Evolutionary conservation across 75 land plant species (phyloP).

Genomic region (Picea sitchensis): DNA sequence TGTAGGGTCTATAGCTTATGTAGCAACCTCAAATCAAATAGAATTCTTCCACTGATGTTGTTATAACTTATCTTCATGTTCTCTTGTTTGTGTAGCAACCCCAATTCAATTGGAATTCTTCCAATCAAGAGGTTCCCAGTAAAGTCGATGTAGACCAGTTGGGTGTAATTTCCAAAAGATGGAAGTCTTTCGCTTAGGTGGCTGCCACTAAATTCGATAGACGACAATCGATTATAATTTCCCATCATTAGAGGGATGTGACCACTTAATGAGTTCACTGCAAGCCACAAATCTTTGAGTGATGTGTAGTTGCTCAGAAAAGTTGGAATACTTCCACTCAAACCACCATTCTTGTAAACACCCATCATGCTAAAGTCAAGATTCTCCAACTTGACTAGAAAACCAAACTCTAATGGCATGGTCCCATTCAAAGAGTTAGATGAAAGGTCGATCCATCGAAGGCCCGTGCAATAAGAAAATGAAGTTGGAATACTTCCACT

Average conservation of each 20-base stretch:
- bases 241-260: not conserved
- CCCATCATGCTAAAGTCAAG: slow-evolving; percentile 15
- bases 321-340: slow-evolving; percentile 31
- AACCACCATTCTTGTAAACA: not conserved
- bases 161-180: too few species aligned
- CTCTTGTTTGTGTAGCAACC: too few species aligned
- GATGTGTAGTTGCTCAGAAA: too few species aligned
- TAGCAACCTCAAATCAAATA: slow-evolving; percentile 8
- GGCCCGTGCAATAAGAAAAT: slow-evolving; percentile 16
- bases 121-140: not conserved
- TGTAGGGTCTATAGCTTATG: slow-evolving; percentile 9
- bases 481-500: slow-evolving; percentile 21
- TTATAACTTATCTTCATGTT: slow-evolving; percentile 4
- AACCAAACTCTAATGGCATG: slow-evolving; percentile 41
- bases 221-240: not conserved
- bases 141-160: not conserved
- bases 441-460: slow-evolving; percentile 49
- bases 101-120: not conserved
- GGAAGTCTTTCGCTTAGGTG: too few species aligned
- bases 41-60: slow-evolving; percentile 16
- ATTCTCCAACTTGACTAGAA: slow-evolving; percentile 15
- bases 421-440: slow-evolving; percentile 43
- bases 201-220: too few species aligned
- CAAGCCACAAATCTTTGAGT: too few species aligned
- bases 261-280: too few species aligned